Evolutionary conservation across 495 filamentous ascomycete genomes (phyloP).

Genomic region (Lasiosphaeria ovina): DNA sequence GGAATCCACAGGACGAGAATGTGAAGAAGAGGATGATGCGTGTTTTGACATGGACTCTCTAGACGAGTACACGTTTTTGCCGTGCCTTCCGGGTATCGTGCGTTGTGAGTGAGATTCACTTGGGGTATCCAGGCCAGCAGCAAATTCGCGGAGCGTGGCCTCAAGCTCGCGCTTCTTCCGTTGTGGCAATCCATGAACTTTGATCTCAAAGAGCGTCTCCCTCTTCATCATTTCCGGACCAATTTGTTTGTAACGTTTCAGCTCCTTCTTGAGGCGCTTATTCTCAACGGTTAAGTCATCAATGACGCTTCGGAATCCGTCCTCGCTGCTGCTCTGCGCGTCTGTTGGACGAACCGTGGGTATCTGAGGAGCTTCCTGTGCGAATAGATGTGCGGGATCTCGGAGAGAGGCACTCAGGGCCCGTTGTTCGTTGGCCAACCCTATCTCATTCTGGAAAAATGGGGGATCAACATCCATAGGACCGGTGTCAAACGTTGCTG

Average conservation of each 20-base stretch:
- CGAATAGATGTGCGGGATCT: slow-evolving; percentile 24
- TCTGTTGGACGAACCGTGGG: slow-evolving; percentile 24
- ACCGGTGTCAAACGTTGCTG: slow-evolving; percentile 26
- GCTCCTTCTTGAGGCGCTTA: slow-evolving; percentile 64
- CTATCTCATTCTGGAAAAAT: slow-evolving; percentile 48
- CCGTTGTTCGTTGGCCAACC: slow-evolving; percentile 42
- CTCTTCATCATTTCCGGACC: slow-evolving; percentile 56
- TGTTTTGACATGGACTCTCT: slow-evolving; percentile 39
- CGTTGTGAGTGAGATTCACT: slow-evolving; percentile 36
- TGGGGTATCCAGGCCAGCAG: slow-evolving; percentile 50
- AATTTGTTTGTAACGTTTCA: slow-evolving; percentile 64
- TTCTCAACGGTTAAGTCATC: slow-evolving; percentile 72
- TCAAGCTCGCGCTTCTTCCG: slow-evolving; percentile 72
- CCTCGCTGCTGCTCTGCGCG: slow-evolving; percentile 51
- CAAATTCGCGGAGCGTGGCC: slow-evolving; percentile 65
- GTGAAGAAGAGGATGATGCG: slow-evolving; percentile 51
- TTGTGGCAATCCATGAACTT: slow-evolving; percentile 63
- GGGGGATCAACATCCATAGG: slow-evolving; percentile 54
- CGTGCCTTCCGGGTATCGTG: slow-evolving; percentile 31
- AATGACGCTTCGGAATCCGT: slow-evolving; percentile 64
- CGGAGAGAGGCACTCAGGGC: neutral
- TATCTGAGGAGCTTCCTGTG: slow-evolving; percentile 18
- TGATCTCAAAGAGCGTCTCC: slow-evolving; percentile 76
- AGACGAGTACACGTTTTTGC: slow-evolving; percentile 33
- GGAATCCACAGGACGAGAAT: slow-evolving; percentile 61